Evolutionary conservation across 2,329 filamentous ascomycete species (phyloP).

Genomic region (Sarocladium oryzae): DNA sequence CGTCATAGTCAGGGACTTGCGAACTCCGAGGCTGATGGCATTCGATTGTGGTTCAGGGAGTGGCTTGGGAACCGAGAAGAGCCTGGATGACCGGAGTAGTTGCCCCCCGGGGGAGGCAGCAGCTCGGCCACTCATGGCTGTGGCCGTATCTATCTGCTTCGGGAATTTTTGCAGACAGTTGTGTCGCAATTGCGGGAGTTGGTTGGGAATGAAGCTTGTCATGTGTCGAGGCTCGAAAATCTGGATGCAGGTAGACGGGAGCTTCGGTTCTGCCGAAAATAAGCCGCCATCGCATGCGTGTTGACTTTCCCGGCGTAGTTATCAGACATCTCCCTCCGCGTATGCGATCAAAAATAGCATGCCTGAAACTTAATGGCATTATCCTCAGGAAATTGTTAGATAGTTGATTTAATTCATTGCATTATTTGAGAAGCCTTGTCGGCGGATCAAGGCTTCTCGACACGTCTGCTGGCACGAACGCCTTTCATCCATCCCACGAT

Average conservation of each 20-base stretch:
- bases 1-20: conserved; percentile 45
- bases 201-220: background rate
- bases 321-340: too few relatives aligned
- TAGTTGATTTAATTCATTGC: too few relatives aligned
- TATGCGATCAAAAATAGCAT: too few relatives aligned
- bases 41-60: conserved; percentile 57
- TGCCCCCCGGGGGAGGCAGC: conserved; percentile 54
- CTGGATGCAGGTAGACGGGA: background rate
- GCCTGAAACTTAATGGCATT: too few relatives aligned
- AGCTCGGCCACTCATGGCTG: conserved; percentile 22
- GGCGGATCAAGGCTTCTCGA: too few relatives aligned
- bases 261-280: conserved; percentile 2
- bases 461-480: too few relatives aligned
- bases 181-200: background rate
- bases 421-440: too few relatives aligned
- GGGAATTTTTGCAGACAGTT: background rate
- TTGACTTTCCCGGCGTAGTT: too few relatives aligned
- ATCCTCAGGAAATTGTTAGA: too few relatives aligned
- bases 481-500: too few relatives aligned
- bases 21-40: conserved; percentile 26
- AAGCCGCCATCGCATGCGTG: background rate
- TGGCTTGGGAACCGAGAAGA: conserved; percentile 80
- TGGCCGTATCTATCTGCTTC: background rate
- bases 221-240: conserved; percentile 1
- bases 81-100: conserved; percentile 77